phyloP scores from a whole-genome alignment of 768 basidiomycete species.

The Clathrus columnatus region DNA sequence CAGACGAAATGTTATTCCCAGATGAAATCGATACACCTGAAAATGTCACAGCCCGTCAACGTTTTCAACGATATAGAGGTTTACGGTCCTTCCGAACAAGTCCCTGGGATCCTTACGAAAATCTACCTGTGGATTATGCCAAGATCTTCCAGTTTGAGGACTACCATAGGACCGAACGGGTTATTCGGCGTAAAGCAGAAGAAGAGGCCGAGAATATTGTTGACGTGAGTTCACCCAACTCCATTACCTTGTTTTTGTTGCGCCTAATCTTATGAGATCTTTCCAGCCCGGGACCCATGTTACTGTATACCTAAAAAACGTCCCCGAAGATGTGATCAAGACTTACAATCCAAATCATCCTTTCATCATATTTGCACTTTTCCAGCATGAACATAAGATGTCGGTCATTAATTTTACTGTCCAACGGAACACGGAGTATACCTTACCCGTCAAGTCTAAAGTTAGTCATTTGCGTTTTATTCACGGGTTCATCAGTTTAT shows the following conservation, averaged over 20 bases:
- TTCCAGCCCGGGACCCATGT: slow-evolving; percentile 74
- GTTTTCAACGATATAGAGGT: slow-evolving; percentile 91
- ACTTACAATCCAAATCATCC: slow-evolving; percentile 30
- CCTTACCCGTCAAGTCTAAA: slow-evolving; percentile 84
- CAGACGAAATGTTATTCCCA: slow-evolving; percentile 81
- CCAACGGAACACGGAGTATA: slow-evolving; percentile 92
- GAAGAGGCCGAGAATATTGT: slow-evolving; percentile 44
- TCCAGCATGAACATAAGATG: slow-evolving; percentile 95
- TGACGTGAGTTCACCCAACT: slow-evolving; percentile 43
- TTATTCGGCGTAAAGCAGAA: slow-evolving; percentile 57
- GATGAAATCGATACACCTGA: slow-evolving; percentile 95
- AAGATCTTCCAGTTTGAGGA: slow-evolving; percentile 96
- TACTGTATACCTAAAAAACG: slow-evolving; percentile 64
- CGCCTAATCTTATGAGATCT: neutral
- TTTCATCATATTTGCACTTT: slow-evolving; percentile 67
- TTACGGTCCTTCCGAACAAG: slow-evolving; percentile 89
- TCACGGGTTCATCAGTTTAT: slow-evolving; percentile 7
- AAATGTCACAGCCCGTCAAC: slow-evolving; percentile 64
- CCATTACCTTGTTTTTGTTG: neutral
- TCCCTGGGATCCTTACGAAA: slow-evolving; percentile 97
- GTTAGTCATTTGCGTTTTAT: slow-evolving; percentile 28
- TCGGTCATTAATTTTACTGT: slow-evolving; percentile 88
- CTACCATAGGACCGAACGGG: slow-evolving; percentile 76
- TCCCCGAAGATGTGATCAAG: slow-evolving; percentile 52
- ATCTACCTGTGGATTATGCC: slow-evolving; percentile 87